Conservation (phyloP, 805 yeast species). For the Hanseniaspora pseudoguilliermondii region DNA sequence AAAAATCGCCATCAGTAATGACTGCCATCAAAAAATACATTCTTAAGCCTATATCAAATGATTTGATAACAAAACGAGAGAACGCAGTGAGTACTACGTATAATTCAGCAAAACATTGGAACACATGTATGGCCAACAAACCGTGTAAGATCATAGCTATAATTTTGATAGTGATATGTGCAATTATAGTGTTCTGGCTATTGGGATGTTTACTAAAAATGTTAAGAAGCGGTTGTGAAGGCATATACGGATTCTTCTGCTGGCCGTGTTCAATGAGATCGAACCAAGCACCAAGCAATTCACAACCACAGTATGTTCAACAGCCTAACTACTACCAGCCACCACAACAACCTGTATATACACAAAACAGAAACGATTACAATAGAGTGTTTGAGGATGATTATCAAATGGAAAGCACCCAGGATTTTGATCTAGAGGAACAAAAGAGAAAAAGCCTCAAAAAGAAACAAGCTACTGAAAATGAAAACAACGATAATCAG, state of each 20-base stretch:
- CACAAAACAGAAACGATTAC: conserved; percentile 14
- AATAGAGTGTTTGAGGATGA: conserved; percentile 6
- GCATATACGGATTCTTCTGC: conserved; percentile 40
- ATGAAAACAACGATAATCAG: not conserved
- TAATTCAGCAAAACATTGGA: conserved; percentile 45
- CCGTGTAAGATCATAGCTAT: conserved; percentile 58
- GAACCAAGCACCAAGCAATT: not conserved
- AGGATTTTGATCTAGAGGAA: conserved; percentile 11
- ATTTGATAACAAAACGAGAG: conserved; percentile 5
- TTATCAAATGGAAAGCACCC: conserved; percentile 11
- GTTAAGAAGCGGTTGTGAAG: conserved; percentile 42
- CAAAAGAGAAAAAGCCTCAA: conserved; percentile 6
- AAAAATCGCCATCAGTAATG: not conserved
- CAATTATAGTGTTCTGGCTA: conserved; percentile 8
- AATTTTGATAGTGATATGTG: conserved; percentile 34
- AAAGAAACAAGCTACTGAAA: not conserved
- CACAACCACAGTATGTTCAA: conserved; percentile 20
- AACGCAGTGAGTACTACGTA: conserved; percentile 19
- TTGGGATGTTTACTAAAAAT: conserved; percentile 44
- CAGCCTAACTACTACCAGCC: not conserved
- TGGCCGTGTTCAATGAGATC: conserved; percentile 30
- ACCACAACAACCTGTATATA: conserved; percentile 20
- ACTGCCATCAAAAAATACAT: not conserved
- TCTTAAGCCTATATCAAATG: not conserved
- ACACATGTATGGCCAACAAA: conserved; percentile 57